Conservation (phyloP, 805 yeast species). For the Zygotorulaspora chibaensis region DNA sequence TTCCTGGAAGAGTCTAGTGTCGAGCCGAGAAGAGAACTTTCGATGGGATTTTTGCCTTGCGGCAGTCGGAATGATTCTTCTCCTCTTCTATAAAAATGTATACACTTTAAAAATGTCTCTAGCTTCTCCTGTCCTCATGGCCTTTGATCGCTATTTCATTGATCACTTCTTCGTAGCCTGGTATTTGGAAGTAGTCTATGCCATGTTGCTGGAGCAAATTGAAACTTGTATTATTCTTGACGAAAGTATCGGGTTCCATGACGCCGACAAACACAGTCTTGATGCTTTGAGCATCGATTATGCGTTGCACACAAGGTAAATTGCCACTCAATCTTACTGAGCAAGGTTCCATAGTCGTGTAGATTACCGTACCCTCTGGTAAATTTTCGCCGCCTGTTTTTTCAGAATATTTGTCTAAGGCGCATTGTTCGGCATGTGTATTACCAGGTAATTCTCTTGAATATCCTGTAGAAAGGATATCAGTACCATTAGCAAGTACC, state of each 20-base stretch:
- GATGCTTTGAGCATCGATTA: slow-evolving; percentile 50
- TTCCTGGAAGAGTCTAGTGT: neutral
- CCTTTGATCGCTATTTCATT: slow-evolving; percentile 70
- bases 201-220: slow-evolving; percentile 50
- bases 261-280: slow-evolving; percentile 87
- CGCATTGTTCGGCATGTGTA: slow-evolving; percentile 97
- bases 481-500: slow-evolving; percentile 59
- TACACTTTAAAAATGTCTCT: neutral
- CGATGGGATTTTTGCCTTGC: neutral
- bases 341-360: slow-evolving; percentile 98
- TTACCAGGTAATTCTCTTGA: slow-evolving; percentile 91
- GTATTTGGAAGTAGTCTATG: slow-evolving; percentile 70
- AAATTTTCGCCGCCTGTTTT: slow-evolving; percentile 37
- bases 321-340: slow-evolving; percentile 86
- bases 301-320: slow-evolving; percentile 79
- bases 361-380: slow-evolving; percentile 75
- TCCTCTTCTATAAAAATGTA: neutral
- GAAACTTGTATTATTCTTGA: slow-evolving; percentile 67
- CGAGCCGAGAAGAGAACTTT: neutral
- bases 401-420: slow-evolving; percentile 65
- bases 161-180: slow-evolving; percentile 75
- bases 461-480: slow-evolving; percentile 73
- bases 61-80: neutral
- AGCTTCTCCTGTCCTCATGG: slow-evolving; percentile 39
- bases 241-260: slow-evolving; percentile 83